Base-by-base conservation (phyloP, 306 rosid genomes). In the Citrullus amarus region DNA sequence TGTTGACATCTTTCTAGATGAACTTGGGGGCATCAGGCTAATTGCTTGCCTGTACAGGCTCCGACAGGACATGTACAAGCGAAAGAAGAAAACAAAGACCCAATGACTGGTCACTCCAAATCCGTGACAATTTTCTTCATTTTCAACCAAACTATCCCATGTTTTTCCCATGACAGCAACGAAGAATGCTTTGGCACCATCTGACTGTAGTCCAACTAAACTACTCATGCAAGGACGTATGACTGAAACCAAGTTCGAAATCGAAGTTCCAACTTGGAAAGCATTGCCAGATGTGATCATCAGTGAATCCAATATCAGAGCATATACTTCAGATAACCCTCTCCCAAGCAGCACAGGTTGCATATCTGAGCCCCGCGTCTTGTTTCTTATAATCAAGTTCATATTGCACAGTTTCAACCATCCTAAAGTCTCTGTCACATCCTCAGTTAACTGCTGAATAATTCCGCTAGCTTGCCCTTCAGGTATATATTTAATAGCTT, bases 381-480 rank as follows among this genome's bases (percentile, higher is more conserved):
- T 15, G 60, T 60, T 80, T 36, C 53, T 36, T 78, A 80, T 73
- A 50, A 72, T 88, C 84, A 62, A 75, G 81, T 76, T 76, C 80
- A 80, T 83, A 79, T 81, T 84, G 54, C 83, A 77, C 66, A 54
- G 73, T 82, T 82, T 89, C 79, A 92, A 75, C 98, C 98, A 92
- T 81, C 44, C 85, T 6, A 91, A 82, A 79, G 95, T 83, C 86
- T 88, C 91, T 30, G 95, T 87, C 84, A 90, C 72, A 81, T 92
- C 97, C 66, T 60, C 81, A 43, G 85, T 84, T 77, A 92, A 77
- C 83, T 86, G 88, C 63, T 80, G 84, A 81, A 92, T 79, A 83
- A 85, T 90, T 73, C 85, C 90, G 77, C 88, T 86, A 30, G 87
- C 95, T 87, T 92, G 93, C 57, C 98, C 97, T 88, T 92, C 98